Evolutionary conservation across 1,284 basidiomycete species (phyloP).

Genomic region (Ganoderma multipileum): DNA sequence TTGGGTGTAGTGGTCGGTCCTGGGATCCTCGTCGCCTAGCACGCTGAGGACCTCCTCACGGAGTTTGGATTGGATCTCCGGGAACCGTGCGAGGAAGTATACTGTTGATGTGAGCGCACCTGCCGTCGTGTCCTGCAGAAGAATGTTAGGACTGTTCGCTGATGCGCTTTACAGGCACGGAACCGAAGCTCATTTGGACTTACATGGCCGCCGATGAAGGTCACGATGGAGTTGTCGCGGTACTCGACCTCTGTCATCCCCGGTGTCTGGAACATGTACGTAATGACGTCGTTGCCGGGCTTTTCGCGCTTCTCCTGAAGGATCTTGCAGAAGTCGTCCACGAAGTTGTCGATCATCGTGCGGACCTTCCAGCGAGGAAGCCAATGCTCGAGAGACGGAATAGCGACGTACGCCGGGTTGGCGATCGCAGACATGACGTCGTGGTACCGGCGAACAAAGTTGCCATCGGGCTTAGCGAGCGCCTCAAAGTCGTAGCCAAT

Average conservation of each 20-base stretch:
- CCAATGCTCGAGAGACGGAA: conserved; percentile 40
- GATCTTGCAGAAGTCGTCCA: conserved; percentile 33
- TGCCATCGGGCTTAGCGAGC: conserved; percentile 35
- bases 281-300: conserved; percentile 41
- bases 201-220: conserved; percentile 45
- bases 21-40: conserved; percentile 34
- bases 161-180: not conserved
- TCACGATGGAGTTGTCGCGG: conserved; percentile 43
- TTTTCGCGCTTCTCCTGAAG: conserved; percentile 38
- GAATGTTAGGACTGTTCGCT: not conserved
- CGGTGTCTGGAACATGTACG: conserved; percentile 42
- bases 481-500: conserved; percentile 46
- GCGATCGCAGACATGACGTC: conserved; percentile 42
- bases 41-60: conserved; percentile 38
- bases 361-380: conserved; percentile 37
- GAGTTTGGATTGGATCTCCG: conserved; percentile 37
- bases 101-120: conserved; percentile 41
- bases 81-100: conserved; percentile 42
- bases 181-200: conserved; percentile 3
- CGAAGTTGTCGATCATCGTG: conserved; percentile 35
- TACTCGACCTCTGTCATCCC: conserved; percentile 38
- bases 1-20: conserved; percentile 32
- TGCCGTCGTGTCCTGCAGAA: conserved; percentile 41
- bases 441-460: conserved; percentile 43
- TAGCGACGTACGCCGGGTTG: conserved; percentile 39